A percentile compares a stretch with the other conserved stretches of the same genome.
phyloP scores from a whole-genome alignment of 148 eudicot genomes.

The Gaultheria prostrata region DNA sequence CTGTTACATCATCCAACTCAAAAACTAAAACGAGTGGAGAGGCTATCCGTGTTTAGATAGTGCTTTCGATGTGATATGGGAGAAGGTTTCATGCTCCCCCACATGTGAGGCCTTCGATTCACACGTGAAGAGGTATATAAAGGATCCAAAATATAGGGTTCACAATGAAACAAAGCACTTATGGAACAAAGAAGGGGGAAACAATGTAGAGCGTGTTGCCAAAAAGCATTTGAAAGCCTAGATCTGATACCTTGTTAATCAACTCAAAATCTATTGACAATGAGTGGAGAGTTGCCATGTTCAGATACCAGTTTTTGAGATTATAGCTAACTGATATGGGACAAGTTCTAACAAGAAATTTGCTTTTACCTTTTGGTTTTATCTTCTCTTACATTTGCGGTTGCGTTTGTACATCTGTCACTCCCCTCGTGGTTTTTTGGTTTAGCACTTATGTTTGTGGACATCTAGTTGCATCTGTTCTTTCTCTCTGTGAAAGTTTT shows the following conservation, averaged over 20 bases:
- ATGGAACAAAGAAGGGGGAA: neutral
- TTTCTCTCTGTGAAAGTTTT: neutral
- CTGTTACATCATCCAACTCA: neutral
- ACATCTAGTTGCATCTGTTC: neutral
- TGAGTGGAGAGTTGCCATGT: neutral
- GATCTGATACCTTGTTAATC: neutral
- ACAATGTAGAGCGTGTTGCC: neutral
- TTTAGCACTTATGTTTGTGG: neutral
- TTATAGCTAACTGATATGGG: neutral
- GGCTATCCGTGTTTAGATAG: neutral
- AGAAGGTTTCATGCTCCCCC: neutral
- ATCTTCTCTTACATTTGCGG: neutral
- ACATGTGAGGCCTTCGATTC: neutral
- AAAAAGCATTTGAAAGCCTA: neutral
- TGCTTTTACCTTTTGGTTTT: neutral
- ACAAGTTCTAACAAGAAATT: neutral
- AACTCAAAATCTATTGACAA: neutral
- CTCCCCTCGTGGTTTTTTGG: slow-evolving; percentile 8
- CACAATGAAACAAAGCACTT: neutral
- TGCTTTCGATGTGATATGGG: neutral
- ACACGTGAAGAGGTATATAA: neutral
- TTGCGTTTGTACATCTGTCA: neutral
- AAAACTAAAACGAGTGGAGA: neutral
- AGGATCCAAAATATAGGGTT: neutral
- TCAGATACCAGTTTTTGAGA: neutral